These are phyloP conservation scores for Xylaria sp. DNA, from an alignment of 2,329 filamentous ascomycete species.

Conservation along the genomic window DNA sequence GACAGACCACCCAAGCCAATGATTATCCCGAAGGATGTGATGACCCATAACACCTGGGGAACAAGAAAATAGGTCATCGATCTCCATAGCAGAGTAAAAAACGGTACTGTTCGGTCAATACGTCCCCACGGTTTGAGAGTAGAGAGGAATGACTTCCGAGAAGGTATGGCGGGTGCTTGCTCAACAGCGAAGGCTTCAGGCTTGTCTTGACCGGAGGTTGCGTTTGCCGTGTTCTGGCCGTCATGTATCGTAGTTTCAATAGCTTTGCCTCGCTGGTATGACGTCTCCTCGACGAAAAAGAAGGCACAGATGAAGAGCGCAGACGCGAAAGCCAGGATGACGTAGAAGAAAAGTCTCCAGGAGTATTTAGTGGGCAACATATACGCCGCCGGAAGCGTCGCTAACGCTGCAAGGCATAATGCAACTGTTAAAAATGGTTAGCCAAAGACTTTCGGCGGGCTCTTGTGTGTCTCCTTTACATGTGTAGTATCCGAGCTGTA, in stretches of 20 bases:
- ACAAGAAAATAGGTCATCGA: constrained; percentile 58
- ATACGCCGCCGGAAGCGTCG: constrained; percentile 68
- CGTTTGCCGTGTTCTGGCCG: constrained; percentile 9
- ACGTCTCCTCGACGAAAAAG: constrained; percentile 63
- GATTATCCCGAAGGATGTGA: constrained; percentile 57
- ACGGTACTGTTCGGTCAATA: constrained; percentile 52
- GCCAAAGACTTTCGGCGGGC: not conserved
- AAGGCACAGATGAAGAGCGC: constrained; percentile 57
- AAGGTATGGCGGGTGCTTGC: constrained; percentile 40
- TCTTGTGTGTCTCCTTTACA: constrained; percentile 43
- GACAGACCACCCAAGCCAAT: constrained; percentile 57
- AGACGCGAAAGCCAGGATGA: constrained; percentile 64
- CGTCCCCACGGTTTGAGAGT: constrained; percentile 53
- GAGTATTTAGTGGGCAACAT: constrained; percentile 68
- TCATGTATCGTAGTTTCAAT: not conserved
- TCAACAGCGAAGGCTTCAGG: constrained; percentile 37
- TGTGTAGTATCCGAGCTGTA: constrained; percentile 69
- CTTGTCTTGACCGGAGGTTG: constrained; percentile 41
- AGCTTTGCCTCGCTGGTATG: constrained; percentile 52
- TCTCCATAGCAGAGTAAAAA: constrained; percentile 54
- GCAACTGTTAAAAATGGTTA: constrained; percentile 51
- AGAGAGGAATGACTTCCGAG: constrained; percentile 51
- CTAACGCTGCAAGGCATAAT: constrained; percentile 65
- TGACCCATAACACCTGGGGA: constrained; percentile 58
- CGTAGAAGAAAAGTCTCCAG: constrained; percentile 70